Evolutionary conservation across 2,329 filamentous ascomycete species (phyloP), one percentile per base, ranked within the genome.

Genomic region (Ophiostoma perfectum): DNA sequence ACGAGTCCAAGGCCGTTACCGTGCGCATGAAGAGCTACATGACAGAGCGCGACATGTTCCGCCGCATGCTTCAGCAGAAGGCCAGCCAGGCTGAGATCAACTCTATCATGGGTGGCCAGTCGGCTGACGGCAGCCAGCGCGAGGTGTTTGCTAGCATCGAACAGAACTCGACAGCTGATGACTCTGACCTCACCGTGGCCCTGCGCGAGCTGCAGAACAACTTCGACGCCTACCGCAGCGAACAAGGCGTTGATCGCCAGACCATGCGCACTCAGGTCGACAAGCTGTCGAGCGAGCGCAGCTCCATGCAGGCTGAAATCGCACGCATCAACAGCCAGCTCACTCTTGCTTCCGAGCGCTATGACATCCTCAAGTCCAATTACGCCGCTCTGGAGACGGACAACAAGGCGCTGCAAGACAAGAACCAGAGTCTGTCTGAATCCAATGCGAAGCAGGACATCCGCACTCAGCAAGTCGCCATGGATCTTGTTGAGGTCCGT

Each of bases 1-100:
- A 97, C 72, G 93, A 97, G 76, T 87, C 96, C 66, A 87, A 89
- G 73, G 90, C 90, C 12, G 89, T 97, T 72, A 87, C 90, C 60
- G 88, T 90, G 42, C 91, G 93, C 69, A 91, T 93, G 72, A 92
- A 97, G 80, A 96, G 92, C 77, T 97, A 96, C 77, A 92, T 95
- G 76, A 92, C 93, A 74, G 95, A 99, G 80, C 89, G 95, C 71
- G 94, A 99, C 76, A 97, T 97, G 87, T 98, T 97, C 88, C 89
- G 94, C 36, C 92, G 93, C 66, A 93, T 98, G 82, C 85, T 97
- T 42, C 91, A 94, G 73, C 91, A 95, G 71, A 78, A 88, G 79
- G 76, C 82, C 75, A 75, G 84, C 75, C 76, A 85, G 76, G 82
- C 80, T 12, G 89, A 93, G 70, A 81, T 90, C 58, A 84, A 85